Base-by-base conservation (phyloP, 1,139 yeast genomes). In the Citeromyces hawaiiensis region DNA sequence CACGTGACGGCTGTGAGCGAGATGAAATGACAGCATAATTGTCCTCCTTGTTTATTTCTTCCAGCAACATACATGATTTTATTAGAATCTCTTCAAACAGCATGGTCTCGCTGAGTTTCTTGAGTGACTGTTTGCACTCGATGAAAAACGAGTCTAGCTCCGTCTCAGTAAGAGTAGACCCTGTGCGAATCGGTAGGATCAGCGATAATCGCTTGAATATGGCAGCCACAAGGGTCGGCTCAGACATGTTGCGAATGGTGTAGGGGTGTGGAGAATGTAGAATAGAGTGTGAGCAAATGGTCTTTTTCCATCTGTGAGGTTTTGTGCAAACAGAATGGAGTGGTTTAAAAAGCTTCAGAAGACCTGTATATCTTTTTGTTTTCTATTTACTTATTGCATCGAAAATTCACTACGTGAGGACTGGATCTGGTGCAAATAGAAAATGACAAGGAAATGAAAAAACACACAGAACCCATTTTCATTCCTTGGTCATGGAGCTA, bases 171-270 rank as follows among this genome's bases (percentile, higher is more conserved):
- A 53, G 36, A 2, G 51, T 45, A 16, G 47, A 45, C 1, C 58
- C 58, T 2, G 60, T 49, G 35, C 48, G 49, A 16, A 52, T 45
- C 2, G 63, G 61, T 14, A 58, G 43, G 3, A 48, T 18, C 1
- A 41, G 25, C 36, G 52, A 55, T 4, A 57, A 44, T 30, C 59
- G 45, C 15, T 42, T 19, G 36, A 49, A 56, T 4, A 57, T 45
- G 2, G 55, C 47, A 3, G 51, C 47, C 8, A 57, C 51, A 6
- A 52, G 44, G 2, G 51, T 38, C 17, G 34, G 34, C 3, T 39
- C 41, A 14, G 31, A 13, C 41, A 37, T 36, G 33, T 18, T 38
- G 35, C 16, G 29, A 15, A 14, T 21, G 37, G 37, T 23, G 34
- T 30, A 30, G 17, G 34, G 34, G 17, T 13, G 34, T 14, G 9